Evolutionary conservation across 2,329 filamentous ascomycete genomes (phyloP).

Genomic region (Penicillium psychrosexuale): DNA sequence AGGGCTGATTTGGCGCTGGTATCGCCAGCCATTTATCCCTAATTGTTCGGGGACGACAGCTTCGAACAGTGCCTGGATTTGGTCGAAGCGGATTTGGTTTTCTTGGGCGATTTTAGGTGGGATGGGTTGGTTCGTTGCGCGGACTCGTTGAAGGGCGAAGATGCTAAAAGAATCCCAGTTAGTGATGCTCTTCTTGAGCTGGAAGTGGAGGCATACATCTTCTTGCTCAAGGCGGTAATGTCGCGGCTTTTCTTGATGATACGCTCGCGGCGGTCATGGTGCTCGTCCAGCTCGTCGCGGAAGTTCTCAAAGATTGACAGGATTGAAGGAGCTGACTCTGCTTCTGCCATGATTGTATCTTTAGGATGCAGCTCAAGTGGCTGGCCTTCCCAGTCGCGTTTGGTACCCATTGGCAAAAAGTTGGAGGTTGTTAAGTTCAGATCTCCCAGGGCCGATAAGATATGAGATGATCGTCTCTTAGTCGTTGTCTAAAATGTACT

Average conservation of each 20-base stretch:
- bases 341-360: conserved; percentile 10
- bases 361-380: conserved; percentile 14
- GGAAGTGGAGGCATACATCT: conserved; percentile 64
- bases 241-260: conserved; percentile 89
- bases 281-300: conserved; percentile 83
- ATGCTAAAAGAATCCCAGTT: conserved; percentile 54
- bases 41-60: conserved; percentile 69
- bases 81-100: conserved; percentile 64
- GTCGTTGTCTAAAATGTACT: not conserved
- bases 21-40: conserved; percentile 77
- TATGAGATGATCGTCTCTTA: not conserved
- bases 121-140: conserved; percentile 47
- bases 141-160: conserved; percentile 71
- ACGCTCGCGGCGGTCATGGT: conserved; percentile 86
- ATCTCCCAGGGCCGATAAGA: conserved; percentile 9
- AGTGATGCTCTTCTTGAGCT: not conserved
- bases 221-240: conserved; percentile 92
- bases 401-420: conserved; percentile 32
- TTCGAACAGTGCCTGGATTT: conserved; percentile 67
- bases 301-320: conserved; percentile 79
- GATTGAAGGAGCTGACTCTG: conserved; percentile 40
- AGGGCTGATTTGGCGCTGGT: conserved; percentile 69
- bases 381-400: conserved; percentile 41
- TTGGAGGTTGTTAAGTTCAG: conserved; percentile 8
- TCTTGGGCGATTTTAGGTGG: conserved; percentile 68